phyloP scores from a whole-genome alignment of 75 land plant species.

The Ceratopteris richardii region DNA sequence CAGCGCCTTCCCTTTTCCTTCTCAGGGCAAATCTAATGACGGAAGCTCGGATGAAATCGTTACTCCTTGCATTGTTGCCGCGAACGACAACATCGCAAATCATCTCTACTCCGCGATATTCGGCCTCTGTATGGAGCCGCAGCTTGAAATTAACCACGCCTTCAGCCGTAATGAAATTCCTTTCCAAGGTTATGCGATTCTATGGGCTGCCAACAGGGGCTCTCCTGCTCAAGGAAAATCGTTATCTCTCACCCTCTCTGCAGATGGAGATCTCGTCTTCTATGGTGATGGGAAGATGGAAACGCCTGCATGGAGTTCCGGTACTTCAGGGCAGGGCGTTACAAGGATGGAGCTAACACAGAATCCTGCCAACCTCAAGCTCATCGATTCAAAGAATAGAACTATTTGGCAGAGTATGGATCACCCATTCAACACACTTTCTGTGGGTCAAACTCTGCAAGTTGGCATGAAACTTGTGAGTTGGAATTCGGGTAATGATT shows the following conservation, averaged over 20 bases:
- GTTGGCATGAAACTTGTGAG: conserved; percentile 3
- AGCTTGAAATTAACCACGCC: too few species aligned
- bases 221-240: background rate
- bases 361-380: background rate
- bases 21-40: too few species aligned
- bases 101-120: too few species aligned
- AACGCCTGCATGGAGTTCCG: conserved; percentile 14
- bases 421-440: background rate
- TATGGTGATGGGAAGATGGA: background rate
- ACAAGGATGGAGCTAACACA: background rate
- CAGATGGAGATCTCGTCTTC: conserved; percentile 13
- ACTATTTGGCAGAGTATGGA: conserved; percentile 8
- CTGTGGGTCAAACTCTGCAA: background rate
- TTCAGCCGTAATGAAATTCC: too few species aligned
- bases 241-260: background rate
- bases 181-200: too few species aligned
- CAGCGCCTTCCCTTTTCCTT: background rate
- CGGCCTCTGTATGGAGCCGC: too few species aligned
- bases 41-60: too few species aligned
- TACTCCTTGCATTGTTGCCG: too few species aligned
- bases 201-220: conserved; percentile 6
- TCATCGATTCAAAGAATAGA: background rate
- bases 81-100: too few species aligned
- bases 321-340: conserved; percentile 3
- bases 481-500: too few species aligned